Conservation (phyloP, 805 yeast genomes). For the Dipodascopsis tothii region DNA sequence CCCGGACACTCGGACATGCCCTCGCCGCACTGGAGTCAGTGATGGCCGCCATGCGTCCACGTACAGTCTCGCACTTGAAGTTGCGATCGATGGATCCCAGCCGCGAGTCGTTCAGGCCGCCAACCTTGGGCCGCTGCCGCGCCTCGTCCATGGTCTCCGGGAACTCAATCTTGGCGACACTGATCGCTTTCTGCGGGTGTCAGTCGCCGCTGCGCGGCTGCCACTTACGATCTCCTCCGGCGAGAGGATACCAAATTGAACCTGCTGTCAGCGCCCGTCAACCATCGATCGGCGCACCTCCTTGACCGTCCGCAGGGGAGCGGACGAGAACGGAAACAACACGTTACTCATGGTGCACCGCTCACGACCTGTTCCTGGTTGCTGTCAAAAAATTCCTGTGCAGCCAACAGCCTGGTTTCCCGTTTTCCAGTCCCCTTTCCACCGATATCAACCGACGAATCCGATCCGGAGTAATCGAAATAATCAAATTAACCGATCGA, state of each 20-base stretch:
- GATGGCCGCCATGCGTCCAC: constrained; percentile 10
- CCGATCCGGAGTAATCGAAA: neutral
- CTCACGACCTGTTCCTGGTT: neutral
- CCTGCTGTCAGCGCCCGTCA: constrained; percentile 32
- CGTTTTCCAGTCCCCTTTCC: neutral
- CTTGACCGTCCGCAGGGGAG: constrained; percentile 93
- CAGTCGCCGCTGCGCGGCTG: no score
- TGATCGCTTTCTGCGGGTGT: constrained; percentile 72
- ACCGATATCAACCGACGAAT: neutral
- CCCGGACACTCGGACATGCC: constrained; percentile 99
- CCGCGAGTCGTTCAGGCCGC: constrained; percentile 95
- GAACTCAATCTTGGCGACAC: constrained; percentile 94
- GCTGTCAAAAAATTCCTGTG: neutral
- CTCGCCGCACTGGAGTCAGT: constrained; percentile 68
- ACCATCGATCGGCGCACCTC: constrained; percentile 52
- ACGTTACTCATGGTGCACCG: constrained; percentile 19
- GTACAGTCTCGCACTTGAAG: constrained; percentile 85
- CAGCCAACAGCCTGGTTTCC: neutral
- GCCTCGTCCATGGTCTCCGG: constrained; percentile 99
- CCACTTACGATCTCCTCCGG: constrained; percentile 77
- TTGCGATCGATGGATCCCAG: constrained; percentile 95
- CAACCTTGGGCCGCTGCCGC: constrained; percentile 87
- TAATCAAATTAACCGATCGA: no score
- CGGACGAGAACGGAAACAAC: constrained; percentile 86
- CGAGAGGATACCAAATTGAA: constrained; percentile 93